Base-by-base conservation (phyloP, 1,284 basidiomycete species). In the Ustilago nuda region DNA sequence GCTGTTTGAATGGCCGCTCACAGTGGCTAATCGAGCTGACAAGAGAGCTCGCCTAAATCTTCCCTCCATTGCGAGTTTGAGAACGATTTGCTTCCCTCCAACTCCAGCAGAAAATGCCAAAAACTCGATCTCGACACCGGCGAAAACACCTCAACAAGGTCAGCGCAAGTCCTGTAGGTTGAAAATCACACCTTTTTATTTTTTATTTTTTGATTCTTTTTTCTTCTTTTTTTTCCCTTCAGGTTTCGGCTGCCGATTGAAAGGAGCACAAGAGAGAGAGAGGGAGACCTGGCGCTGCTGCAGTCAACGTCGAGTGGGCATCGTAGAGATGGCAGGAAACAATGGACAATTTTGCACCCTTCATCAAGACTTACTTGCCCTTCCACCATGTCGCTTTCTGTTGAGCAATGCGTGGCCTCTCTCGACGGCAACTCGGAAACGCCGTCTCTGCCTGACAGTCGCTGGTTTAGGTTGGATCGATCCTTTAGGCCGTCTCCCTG, bases 1-100 rank as follows among this genome's bases (percentile, higher is more conserved):
- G 7, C 11, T 19, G 39, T 15, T 15, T 12, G 6, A 15, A 13
- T 13, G 39, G 39, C 39, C 9, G 39, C 39, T 41, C 23, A 48
- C 19, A 19, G 45, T 48, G 45, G 45, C 45, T 48, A 19, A 48
- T 48, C 45, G 45, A 48, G 23, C 19, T 48, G 45, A 48, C 45
- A 48, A 45, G 23, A 9, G 3, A n/a, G 5, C 32, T 50, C 48
- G 48, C 48, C 27, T 50, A 50, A 50, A n/a, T n/a, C n/a, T n/a
- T n/a, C n/a, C n/a, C n/a, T n/a, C n/a, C n/a, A n/a, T n/a, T n/a
- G n/a, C n/a, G n/a, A n/a, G n/a, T n/a, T n/a, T n/a, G n/a, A n/a
- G n/a, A n/a, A n/a, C n/a, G n/a, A n/a, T n/a, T n/a, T n/a, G n/a
- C n/a, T n/a, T n/a, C n/a, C n/a, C n/a, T n/a, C n/a, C n/a, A n/a